Evolutionary conservation across 345 rosid genomes (phyloP).

Genomic region (Camelina laxa): DNA sequence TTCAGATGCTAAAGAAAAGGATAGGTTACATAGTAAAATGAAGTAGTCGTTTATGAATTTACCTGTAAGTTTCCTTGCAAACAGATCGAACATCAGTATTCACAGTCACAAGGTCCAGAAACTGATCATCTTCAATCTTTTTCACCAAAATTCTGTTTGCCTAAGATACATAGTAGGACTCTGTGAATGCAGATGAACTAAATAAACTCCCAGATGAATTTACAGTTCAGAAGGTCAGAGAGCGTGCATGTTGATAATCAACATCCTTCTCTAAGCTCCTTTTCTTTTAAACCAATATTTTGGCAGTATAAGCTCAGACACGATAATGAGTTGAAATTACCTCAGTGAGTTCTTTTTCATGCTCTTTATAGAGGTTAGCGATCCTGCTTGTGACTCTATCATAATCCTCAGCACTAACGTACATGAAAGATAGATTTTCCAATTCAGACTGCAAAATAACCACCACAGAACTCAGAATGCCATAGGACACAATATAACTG

Average conservation of each 20-base stretch:
- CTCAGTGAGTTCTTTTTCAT: conserved; percentile 88
- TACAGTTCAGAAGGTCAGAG: conserved; percentile 17
- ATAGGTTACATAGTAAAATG: conserved; percentile 31
- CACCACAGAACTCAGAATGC: conserved; percentile 35
- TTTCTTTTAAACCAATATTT: conserved; percentile 11
- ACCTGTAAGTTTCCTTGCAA: conserved; percentile 97
- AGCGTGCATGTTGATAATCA: background rate
- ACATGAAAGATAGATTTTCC: conserved; percentile 95
- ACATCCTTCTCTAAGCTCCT: conserved; percentile 16
- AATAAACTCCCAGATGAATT: conserved; percentile 38
- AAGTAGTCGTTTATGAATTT: conserved; percentile 31
- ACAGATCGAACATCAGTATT: conserved; percentile 79
- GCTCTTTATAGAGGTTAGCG: conserved; percentile 82
- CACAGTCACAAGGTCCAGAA: conserved; percentile 86
- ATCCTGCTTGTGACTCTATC: conserved; percentile 80
- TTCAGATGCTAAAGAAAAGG: conserved; percentile 28
- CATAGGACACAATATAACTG: conserved; percentile 15
- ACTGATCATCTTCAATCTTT: conserved; percentile 94
- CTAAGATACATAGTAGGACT: conserved; percentile 49
- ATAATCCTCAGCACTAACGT: conserved; percentile 90
- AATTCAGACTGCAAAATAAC: conserved; percentile 82
- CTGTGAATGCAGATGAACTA: conserved; percentile 44
- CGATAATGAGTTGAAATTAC: conserved; percentile 42
- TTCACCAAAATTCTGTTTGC: conserved; percentile 88
- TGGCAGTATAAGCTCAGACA: conserved; percentile 1